These are phyloP conservation scores for Yamadazyma ubonensis DNA, from an alignment of 805 yeast species.

Conservation along the genomic window DNA sequence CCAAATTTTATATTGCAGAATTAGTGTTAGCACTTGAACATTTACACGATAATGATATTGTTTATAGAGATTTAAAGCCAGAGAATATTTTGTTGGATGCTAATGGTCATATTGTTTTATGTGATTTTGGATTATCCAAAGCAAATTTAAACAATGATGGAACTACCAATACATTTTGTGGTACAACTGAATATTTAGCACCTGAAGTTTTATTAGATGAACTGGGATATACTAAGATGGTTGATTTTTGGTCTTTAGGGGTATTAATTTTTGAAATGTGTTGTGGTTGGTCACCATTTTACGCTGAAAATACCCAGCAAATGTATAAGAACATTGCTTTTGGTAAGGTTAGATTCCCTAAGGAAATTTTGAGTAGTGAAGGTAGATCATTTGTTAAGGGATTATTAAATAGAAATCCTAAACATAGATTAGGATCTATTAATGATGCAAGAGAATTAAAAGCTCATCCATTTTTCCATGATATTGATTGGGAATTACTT, in stretches of 20 bases:
- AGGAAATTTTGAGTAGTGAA: constrained; percentile 88
- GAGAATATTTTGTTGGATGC: constrained; percentile 95
- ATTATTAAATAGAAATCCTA: constrained; percentile 89
- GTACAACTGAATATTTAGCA: constrained; percentile 96
- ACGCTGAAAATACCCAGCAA: constrained; percentile 96
- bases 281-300: constrained; percentile 99
- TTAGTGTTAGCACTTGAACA: constrained; percentile 90
- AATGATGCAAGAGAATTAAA: constrained; percentile 91
- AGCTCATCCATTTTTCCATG: constrained; percentile 89
- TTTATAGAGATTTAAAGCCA: constrained; percentile 95
- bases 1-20: constrained; percentile 96
- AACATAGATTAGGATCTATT: constrained; percentile 86
- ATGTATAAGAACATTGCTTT: constrained; percentile 99
- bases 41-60: constrained; percentile 92
- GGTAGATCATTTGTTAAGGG: constrained; percentile 97
- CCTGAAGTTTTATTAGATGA: constrained; percentile 96
- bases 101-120: constrained; percentile 93
- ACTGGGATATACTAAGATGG: constrained; percentile 97
- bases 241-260: constrained; percentile 97
- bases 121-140: constrained; percentile 96
- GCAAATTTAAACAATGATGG: constrained; percentile 84
- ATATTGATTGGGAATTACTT: constrained; percentile 85
- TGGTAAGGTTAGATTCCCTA: constrained; percentile 96
- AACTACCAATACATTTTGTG: constrained; percentile 96
- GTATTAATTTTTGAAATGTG: constrained; percentile 98